Base-by-base conservation (phyloP, 257 asterid species). In the Gentiana dahurica region DNA sequence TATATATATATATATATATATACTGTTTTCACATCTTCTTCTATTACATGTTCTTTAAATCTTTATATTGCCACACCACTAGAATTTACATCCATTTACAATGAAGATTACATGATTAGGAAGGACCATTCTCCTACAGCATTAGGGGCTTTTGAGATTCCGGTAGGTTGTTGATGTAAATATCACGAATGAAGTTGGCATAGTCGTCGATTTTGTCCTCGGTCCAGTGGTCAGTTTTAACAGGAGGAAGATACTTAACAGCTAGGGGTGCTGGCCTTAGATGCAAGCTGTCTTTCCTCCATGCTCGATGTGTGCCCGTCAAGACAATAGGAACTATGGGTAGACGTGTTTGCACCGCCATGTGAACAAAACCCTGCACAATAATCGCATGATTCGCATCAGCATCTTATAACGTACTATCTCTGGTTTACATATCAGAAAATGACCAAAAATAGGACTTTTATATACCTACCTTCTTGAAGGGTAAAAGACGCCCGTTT, bases 281-380 rank as follows among this genome's bases (percentile, higher is more conserved):
- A 44, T 70, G 77, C 69, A 79, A 55, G 58, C 79, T 75, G 53
- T 79, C 85, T 59, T 79, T 79, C 46, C 77, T 61, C 77, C 85
- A 79, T 37, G 85, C 85, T 12, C 60, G 66, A 60, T 79, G 79
- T 0, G 81, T 76, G 33, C 75, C 73, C 0, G 65, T 65, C 50
- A 76, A 53, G 55, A 76, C 51, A 3, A 76, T 68, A 1, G 81
- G 85, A 55, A 78, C 74, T 36, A 78, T 67, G 4, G 79, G 81
- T 24, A 65, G 58, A 1, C 73, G 62, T 4, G 85, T 69, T 59
- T 69, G 79, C 71, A 79, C 12, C 1, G 85, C 85, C 66, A 79
- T 41, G 54, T 79, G 85, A 24, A 79, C 66, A 46, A 79, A 79
- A 8, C 85, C 81, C 85, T 79, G 73, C 61, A 49, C 3, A 24